Evolutionary conservation across 768 basidiomycete species (phyloP).

Genomic region (Lactarius trivialis): DNA sequence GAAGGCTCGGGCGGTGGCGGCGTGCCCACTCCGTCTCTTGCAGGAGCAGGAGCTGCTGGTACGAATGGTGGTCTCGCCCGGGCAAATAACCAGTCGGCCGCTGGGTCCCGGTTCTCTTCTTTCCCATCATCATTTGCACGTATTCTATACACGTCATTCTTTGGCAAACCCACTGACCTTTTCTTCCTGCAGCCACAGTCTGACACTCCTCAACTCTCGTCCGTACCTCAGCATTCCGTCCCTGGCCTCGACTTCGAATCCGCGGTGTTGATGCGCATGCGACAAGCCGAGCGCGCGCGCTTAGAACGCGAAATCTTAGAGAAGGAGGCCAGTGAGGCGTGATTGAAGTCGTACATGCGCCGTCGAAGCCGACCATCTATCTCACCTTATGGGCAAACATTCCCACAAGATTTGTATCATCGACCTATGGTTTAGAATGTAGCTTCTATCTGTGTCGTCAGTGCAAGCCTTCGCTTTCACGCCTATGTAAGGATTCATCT

Average conservation of each 20-base stretch:
- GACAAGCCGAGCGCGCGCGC: constrained; percentile 73
- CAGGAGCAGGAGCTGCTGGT: neutral
- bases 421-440: neutral
- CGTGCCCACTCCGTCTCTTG: neutral
- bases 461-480: neutral
- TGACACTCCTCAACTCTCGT: constrained; percentile 21
- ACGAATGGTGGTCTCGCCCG: neutral
- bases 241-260: constrained; percentile 67
- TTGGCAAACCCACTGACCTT: neutral
- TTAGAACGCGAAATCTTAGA: constrained; percentile 73
- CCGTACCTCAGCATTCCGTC: constrained; percentile 25
- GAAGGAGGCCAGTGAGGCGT: constrained; percentile 46
- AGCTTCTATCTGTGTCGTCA: neutral
- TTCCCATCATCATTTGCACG: constrained; percentile 17
- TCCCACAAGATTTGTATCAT: neutral
- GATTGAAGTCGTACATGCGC: neutral
- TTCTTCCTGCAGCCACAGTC: neutral
- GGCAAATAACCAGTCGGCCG: neutral
- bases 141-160: neutral
- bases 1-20: neutral
- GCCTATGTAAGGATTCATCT: neutral
- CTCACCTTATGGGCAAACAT: neutral
- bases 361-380: neutral
- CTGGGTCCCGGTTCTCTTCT: neutral
- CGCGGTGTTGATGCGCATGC: constrained; percentile 69